Evolutionary conservation across 768 basidiomycete species (phyloP).

Genomic region (Leccinum uliginosum): DNA sequence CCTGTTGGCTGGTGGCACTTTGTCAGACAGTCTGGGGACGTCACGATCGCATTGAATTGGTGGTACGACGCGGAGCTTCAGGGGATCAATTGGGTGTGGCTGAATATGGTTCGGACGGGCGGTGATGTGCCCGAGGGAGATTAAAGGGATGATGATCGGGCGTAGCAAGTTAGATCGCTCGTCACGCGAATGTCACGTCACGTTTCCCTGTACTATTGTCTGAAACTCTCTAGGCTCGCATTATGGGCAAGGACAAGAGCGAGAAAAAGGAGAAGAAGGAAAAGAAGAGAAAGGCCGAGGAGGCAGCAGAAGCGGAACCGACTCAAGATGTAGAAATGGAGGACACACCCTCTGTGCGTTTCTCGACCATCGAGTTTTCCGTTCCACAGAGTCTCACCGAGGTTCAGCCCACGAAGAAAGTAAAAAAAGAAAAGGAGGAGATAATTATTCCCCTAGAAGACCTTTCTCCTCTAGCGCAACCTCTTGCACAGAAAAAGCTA

Average conservation of each 20-base stretch:
- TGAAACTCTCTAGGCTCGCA: not conserved
- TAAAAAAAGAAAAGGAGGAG: slow-evolving; percentile 57
- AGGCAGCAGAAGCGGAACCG: slow-evolving; percentile 15
- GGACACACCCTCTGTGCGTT: slow-evolving; percentile 33
- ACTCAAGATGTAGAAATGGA: slow-evolving; percentile 48
- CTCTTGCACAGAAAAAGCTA: slow-evolving; percentile 90
- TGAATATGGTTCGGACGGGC: slow-evolving; percentile 55
- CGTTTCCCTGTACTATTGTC: not conserved
- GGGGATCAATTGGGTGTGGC: slow-evolving; percentile 66
- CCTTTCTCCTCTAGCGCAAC: slow-evolving; percentile 90
- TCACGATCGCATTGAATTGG: slow-evolving; percentile 77
- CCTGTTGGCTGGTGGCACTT: slow-evolving; percentile 96
- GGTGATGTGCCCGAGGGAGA: slow-evolving; percentile 28
- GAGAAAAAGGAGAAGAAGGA: slow-evolving; percentile 76
- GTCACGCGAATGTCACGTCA: slow-evolving; percentile 23
- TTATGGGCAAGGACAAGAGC: slow-evolving; percentile 70
- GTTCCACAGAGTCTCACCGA: slow-evolving; percentile 15
- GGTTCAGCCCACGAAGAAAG: slow-evolving; percentile 48
- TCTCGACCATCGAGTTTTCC: slow-evolving; percentile 25
- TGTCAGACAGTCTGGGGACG: slow-evolving; percentile 64
- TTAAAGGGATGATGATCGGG: slow-evolving; percentile 10
- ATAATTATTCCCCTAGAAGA: slow-evolving; percentile 70
- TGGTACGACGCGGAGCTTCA: slow-evolving; percentile 83
- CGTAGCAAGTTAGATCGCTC: not conserved
- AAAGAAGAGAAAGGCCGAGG: slow-evolving; percentile 56